Conservation (phyloP, 2,329 filamentous ascomycete genomes). For the Ophiostoma ulmi region DNA sequence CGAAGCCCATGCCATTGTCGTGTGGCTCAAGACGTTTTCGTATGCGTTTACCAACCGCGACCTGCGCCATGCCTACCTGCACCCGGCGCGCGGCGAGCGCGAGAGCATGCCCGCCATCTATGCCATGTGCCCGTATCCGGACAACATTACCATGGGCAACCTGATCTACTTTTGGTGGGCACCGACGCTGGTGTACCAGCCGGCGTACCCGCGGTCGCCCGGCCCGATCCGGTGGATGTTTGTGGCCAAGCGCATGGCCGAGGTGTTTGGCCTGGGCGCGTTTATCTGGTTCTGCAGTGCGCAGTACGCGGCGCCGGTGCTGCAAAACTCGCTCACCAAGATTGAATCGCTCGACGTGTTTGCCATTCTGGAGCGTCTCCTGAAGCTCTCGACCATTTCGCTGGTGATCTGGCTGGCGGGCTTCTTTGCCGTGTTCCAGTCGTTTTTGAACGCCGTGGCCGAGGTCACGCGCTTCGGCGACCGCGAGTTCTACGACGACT, state of each 20-base stretch:
- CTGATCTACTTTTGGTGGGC: conserved; percentile 97
- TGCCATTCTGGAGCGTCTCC: conserved; percentile 78
- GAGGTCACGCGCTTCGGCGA: conserved; percentile 89
- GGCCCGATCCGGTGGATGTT: conserved; percentile 76
- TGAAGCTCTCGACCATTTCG: conserved; percentile 94
- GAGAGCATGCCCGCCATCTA: conserved; percentile 77
- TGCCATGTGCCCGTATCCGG: conserved; percentile 74
- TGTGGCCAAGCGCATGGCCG: conserved; percentile 73
- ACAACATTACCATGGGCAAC: conserved; percentile 84
- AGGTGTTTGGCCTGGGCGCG: conserved; percentile 70
- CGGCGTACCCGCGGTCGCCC: conserved; percentile 81
- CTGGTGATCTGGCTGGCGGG: conserved; percentile 95
- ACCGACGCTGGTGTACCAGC: conserved; percentile 93
- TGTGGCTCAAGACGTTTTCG: conserved; percentile 92
- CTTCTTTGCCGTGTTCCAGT: conserved; percentile 96
- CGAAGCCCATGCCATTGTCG: conserved; percentile 86
- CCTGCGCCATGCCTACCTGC: conserved; percentile 81
- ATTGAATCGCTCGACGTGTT: conserved; percentile 74
- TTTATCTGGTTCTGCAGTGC: conserved; percentile 95
- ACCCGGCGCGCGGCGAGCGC: conserved; percentile 62
- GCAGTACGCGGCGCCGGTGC: conserved; percentile 86
- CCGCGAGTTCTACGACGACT: conserved; percentile 90
- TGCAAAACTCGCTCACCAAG: conserved; percentile 84
- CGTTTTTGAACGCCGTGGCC: conserved; percentile 81
- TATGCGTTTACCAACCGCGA: conserved; percentile 97